A percentile compares a stretch with the other conserved stretches of the same genome.
Conservation (phyloP, 441 rosid genomes). For the Syzygium malaccense region DNA sequence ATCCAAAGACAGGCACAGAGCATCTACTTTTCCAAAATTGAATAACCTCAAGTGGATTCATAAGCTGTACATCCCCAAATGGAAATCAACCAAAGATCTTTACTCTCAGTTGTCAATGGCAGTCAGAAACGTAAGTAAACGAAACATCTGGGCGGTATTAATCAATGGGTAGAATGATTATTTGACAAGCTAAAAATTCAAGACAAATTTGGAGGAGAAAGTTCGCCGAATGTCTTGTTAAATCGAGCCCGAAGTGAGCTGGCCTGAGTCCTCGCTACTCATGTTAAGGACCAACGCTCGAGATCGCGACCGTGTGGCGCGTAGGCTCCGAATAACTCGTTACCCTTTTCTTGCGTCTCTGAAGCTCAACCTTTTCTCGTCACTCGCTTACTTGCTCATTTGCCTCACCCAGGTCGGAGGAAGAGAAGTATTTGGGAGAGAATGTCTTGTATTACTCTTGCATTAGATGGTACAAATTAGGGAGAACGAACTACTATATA, state of each 20-base stretch:
- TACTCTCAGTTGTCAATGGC: not conserved
- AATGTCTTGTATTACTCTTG: not conserved
- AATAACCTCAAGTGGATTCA: not conserved
- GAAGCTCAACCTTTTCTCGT: not conserved
- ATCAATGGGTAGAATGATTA: not conserved
- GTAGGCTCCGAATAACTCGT: not conserved
- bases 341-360: not conserved
- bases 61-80: not conserved
- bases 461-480: not conserved
- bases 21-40: not conserved
- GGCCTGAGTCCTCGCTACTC: not conserved
- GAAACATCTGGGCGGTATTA: not conserved
- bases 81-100: not conserved
- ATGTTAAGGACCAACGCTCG: fast-evolving
- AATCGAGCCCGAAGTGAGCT: not conserved
- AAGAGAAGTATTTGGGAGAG: not conserved
- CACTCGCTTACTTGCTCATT: not conserved
- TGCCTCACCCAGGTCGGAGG: fast-evolving
- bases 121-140: not conserved
- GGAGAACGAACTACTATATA: not conserved
- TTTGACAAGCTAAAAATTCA: not conserved
- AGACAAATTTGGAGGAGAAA: not conserved
- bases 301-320: not conserved
- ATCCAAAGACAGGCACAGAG: not conserved
- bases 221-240: not conserved